A percentile compares a stretch with the other conserved stretches of the same genome.
These are phyloP conservation scores for Saturnispora ahearnii DNA, from an alignment of 805 yeast genomes.

Conservation along the genomic window DNA sequence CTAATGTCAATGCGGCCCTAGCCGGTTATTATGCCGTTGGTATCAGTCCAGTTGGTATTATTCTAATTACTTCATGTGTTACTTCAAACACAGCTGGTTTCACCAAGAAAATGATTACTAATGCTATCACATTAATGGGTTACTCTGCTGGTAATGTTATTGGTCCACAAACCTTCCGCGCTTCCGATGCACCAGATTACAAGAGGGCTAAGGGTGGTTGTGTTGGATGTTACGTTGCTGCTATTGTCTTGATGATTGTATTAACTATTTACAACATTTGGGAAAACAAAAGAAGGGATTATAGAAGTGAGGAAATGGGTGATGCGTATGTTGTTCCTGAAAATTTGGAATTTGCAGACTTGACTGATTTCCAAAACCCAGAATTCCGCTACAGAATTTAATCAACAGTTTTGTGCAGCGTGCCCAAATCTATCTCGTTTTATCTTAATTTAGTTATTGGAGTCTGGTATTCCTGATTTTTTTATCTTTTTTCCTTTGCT, in stretches of 20 bases:
- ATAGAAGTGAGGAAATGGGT: conserved; percentile 11
- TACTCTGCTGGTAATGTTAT: conserved; percentile 41
- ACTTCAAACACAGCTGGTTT: conserved; percentile 35
- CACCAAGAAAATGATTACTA: conserved; percentile 40
- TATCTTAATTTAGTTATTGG: not conserved
- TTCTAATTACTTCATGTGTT: conserved; percentile 17
- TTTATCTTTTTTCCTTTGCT: not conserved
- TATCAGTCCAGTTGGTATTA: conserved; percentile 16
- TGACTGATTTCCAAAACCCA: conserved; percentile 42
- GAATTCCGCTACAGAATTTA: conserved; percentile 35
- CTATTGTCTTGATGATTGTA: conserved; percentile 31
- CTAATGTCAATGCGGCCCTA: conserved; percentile 4
- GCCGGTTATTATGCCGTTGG: conserved; percentile 8
- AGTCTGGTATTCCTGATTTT: not conserved
- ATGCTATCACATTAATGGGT: conserved; percentile 34
- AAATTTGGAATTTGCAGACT: conserved; percentile 29
- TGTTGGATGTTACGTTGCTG: conserved; percentile 34
- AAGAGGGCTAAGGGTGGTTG: conserved; percentile 36
- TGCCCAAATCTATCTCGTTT: not conserved
- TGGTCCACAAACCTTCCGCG: conserved; percentile 47
- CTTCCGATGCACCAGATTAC: conserved; percentile 34
- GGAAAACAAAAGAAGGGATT: conserved; percentile 26
- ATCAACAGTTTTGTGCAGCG: not conserved
- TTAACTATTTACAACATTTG: conserved; percentile 26
- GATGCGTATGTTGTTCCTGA: conserved; percentile 24